Evolutionary conservation across 2,329 filamentous ascomycete species (phyloP).

Genomic region (Sporothrix brunneoviolacea): DNA sequence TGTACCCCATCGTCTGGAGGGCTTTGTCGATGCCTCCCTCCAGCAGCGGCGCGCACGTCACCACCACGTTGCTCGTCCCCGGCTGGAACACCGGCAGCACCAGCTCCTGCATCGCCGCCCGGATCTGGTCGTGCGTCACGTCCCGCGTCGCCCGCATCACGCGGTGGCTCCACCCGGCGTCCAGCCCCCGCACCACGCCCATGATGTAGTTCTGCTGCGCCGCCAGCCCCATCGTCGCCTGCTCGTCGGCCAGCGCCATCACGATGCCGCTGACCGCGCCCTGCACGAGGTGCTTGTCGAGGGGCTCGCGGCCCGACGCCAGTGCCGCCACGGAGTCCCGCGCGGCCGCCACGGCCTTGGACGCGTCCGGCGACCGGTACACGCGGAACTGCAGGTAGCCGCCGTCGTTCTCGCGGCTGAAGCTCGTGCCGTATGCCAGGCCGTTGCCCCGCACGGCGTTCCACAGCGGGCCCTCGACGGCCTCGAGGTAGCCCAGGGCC

Average conservation of each 20-base stretch:
- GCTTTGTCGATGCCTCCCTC: constrained; percentile 70
- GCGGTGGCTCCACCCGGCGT: constrained; percentile 69
- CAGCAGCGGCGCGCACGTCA: constrained; percentile 83
- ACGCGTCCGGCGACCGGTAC: constrained; percentile 83
- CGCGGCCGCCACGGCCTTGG: constrained; percentile 75
- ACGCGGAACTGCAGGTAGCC: constrained; percentile 79
- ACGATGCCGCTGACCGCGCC: constrained; percentile 88
- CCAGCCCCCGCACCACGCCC: constrained; percentile 69
- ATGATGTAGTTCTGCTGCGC: constrained; percentile 78
- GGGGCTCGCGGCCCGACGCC: constrained; percentile 60
- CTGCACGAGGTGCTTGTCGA: constrained; percentile 79
- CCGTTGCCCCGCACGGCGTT: constrained; percentile 86
- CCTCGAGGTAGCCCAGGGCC: constrained; percentile 83
- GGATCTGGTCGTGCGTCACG: constrained; percentile 72
- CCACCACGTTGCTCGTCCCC: constrained; percentile 72
- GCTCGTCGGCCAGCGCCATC: constrained; percentile 77
- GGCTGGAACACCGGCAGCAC: constrained; percentile 76
- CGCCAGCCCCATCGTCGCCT: constrained; percentile 75
- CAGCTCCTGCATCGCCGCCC: constrained; percentile 63
- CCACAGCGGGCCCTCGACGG: constrained; percentile 92
- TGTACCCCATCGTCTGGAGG: constrained; percentile 71
- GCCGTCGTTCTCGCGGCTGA: constrained; percentile 68
- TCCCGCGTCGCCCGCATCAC: constrained; percentile 73
- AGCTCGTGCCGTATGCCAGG: constrained; percentile 82
- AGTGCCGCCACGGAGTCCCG: constrained; percentile 69